phyloP scores from a whole-genome alignment of 768 basidiomycete species.

The Podaxis pistillaris region DNA sequence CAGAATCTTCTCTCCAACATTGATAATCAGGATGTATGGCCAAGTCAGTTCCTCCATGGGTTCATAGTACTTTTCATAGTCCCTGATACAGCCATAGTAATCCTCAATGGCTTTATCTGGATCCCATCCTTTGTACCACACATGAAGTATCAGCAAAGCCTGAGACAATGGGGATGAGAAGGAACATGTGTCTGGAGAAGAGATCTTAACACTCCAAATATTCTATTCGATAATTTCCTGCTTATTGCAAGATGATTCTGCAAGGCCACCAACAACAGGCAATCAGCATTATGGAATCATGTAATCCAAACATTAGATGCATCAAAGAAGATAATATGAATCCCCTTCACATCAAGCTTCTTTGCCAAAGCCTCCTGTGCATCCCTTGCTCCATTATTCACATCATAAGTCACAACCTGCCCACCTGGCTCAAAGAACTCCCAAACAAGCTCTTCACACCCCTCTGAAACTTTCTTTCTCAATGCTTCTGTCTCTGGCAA shows the following conservation, averaged over 20 bases:
- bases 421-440: slow-evolving; percentile 85
- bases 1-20: slow-evolving; percentile 96
- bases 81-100: slow-evolving; percentile 82
- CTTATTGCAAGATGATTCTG: slow-evolving; percentile 91
- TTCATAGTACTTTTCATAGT: slow-evolving; percentile 87
- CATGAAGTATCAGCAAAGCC: slow-evolving; percentile 10
- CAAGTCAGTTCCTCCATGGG: slow-evolving; percentile 88
- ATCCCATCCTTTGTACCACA: slow-evolving; percentile 88
- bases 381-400: slow-evolving; percentile 83
- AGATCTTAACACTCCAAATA: slow-evolving; percentile 95
- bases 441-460: slow-evolving; percentile 88
- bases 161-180: neutral
- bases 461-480: slow-evolving; percentile 68
- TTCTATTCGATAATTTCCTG: slow-evolving; percentile 92
- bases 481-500: slow-evolving; percentile 77
- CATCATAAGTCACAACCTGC: slow-evolving; percentile 98
- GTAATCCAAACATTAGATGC: slow-evolving; percentile 19
- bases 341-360: slow-evolving; percentile 81
- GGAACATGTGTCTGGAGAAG: slow-evolving; percentile 86
- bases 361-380: slow-evolving; percentile 71
- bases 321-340: slow-evolving; percentile 95
- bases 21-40: slow-evolving; percentile 93
- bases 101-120: slow-evolving; percentile 90
- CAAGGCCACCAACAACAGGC: neutral
- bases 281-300: neutral